Base-by-base conservation (phyloP, 129 eudicot genomes). In the Artemisia annua region DNA sequence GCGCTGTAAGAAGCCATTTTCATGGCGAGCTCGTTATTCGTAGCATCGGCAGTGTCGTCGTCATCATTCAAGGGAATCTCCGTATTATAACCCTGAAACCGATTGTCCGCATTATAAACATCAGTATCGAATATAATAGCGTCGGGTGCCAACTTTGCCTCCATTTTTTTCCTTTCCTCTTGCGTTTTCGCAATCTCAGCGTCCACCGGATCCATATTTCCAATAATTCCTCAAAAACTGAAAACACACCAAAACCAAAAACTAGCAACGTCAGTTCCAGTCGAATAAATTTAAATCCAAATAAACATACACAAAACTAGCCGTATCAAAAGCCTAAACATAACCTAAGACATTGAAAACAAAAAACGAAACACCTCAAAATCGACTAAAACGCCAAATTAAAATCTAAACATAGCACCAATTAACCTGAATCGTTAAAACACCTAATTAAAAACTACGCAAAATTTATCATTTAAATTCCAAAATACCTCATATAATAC, bases 141-240 rank as follows among this genome's bases (percentile, higher is more conserved):
- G 52, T 82, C 81, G 0, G 90, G 87, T 0, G 97, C 85, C 3
- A 90, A 87, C 32, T 89, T 83, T 48, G 90, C 86, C 84, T 93
- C 98, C 97, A 89, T 80, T 61, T 76, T 88, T 59, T 88, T 87
- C 88, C 96, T 90, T 85, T 94, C 97, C 55, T 90, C 96, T 74
- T 94, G 91, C 9, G 84, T 81, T 85, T 75, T 86, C 26, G 87
- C 88, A 57, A 94, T 94, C 86, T 94, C 98, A 1, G 58, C 58
- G 70, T 87, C 96, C 30, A 59, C 83, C 14, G 85, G 77, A 71
- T 78, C 85, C 85, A 77, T 77, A 19, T 59, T 72, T 69, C 49
- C 66, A 62, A 71, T 30, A 67, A 58, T 67, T 32, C 13, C 24
- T 58, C 66, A 20, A 73, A 18, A 79, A 19, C 83, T 78, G 82